These are phyloP conservation scores for Boletus pseudopeckii DNA, from an alignment of 768 basidiomycete species.

Conservation along the genomic window DNA sequence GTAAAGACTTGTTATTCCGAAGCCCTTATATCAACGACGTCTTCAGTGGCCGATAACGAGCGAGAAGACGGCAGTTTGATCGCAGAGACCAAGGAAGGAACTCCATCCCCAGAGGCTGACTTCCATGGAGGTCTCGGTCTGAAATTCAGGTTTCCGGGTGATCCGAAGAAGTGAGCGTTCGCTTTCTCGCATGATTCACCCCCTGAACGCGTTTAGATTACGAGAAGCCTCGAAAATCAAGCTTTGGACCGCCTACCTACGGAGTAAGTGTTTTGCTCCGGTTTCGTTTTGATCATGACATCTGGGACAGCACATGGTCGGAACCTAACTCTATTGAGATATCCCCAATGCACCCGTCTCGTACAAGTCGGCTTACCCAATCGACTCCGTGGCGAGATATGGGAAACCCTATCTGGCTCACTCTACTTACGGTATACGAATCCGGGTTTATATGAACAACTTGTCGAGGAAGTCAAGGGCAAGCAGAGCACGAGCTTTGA, in stretches of 20 bases:
- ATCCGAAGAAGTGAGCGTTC: conserved; percentile 75
- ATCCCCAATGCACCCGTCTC: conserved; percentile 95
- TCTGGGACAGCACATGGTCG: conserved; percentile 74
- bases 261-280: conserved; percentile 43
- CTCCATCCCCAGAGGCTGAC: conserved; percentile 43
- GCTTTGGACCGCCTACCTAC: conserved; percentile 88
- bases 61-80: conserved; percentile 67
- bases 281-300: conserved; percentile 10
- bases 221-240: conserved; percentile 93
- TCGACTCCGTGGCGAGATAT: conserved; percentile 91
- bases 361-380: conserved; percentile 97
- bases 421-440: conserved; percentile 85
- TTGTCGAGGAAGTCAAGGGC: conserved; percentile 76
- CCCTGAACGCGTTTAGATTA: conserved; percentile 46
- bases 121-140: conserved; percentile 80
- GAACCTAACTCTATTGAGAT: conserved; percentile 91
- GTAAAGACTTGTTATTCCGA: conserved; percentile 94
- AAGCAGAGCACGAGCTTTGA: conserved; percentile 86
- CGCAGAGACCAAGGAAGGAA: conserved; percentile 49
- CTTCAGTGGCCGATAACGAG: conserved; percentile 59
- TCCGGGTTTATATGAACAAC: conserved; percentile 73
- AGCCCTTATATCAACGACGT: conserved; percentile 61
- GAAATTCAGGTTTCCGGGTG: conserved; percentile 87
- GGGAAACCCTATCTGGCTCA: conserved; percentile 96
- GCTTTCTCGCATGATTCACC: background rate